Base-by-base conservation (phyloP, 1,284 basidiomycete genomes). In the Austroboletus novae-zelandiae region DNA sequence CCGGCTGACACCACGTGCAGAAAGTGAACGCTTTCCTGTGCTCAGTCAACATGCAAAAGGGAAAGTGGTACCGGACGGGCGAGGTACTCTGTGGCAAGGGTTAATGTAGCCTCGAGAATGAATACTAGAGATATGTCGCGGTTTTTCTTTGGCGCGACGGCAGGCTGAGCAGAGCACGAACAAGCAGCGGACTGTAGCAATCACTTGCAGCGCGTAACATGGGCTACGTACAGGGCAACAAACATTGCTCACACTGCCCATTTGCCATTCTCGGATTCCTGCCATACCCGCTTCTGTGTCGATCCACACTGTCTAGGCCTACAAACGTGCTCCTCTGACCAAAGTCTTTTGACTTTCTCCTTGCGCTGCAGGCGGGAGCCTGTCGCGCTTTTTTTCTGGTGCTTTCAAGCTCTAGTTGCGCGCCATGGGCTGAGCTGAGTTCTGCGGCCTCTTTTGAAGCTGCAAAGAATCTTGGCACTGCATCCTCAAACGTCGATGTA, bases 141-240 rank as follows among this genome's bases (percentile, higher is more conserved):
- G 64, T 47, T 39, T 51, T 46, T 18, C 30, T 50, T 48, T 41
- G 52, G 27, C 50, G 25, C 32, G 27, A 7, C 20, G 1, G 17
- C 42, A 23, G 53, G 53, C 42, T 29, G 66, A 70, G 54, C 60
- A 49, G 66, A 51, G 13, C 30, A 64, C 66, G 58, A 11, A 67
- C 61, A 46, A 49, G 43, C 30, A 4, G 29, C 43, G 39, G 51
- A 43, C 39, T 41, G 54, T 40, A 45, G 55, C 23, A 41, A n/a
- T 41, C 29, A 41, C 45, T 45, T 43, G 36, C 35, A 4, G 29
- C 41, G 25, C 43, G 48, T 42, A 52, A 48, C 18, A 9, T 65
- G 66, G 68, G 61, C 50, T 48, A 69, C 68, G 62, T 31, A 68
- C 68, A 69, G 64, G 47, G 64, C 53, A 29, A n/a, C 44, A 48